Conservation (phyloP, 305 asterid species). For the Solanum hybrid region DNA sequence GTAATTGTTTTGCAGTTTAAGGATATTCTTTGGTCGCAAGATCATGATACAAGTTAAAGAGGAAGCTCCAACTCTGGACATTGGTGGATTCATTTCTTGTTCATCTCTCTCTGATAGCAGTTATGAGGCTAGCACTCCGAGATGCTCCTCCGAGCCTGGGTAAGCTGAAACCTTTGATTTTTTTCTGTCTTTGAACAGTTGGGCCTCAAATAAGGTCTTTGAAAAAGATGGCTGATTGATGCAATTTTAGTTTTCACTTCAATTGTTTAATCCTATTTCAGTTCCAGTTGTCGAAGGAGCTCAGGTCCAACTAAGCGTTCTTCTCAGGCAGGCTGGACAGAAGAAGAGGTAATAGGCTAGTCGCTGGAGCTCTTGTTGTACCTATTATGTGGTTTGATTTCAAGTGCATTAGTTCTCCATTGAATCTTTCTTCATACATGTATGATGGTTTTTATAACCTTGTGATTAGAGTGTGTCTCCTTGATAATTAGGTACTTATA, state of each 20-base stretch:
- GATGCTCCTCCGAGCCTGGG: conserved; percentile 1
- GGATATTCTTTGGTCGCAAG: neutral
- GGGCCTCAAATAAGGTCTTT: neutral
- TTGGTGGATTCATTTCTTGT: conserved; percentile 23
- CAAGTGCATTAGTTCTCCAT: neutral
- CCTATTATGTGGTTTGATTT: neutral
- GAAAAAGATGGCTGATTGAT: neutral
- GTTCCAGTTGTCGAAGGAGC: conserved; percentile 29
- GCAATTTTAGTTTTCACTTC: neutral
- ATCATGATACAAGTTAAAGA: conserved; percentile 33
- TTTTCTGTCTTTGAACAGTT: neutral
- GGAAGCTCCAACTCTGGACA: conserved; percentile 28
- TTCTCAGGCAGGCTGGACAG: conserved; percentile 90
- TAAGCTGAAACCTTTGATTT: neutral
- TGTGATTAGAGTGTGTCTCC: neutral
- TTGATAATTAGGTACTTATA: neutral
- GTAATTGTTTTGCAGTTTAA: neutral
- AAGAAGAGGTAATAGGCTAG: conserved; percentile 53
- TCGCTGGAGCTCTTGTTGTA: neutral
- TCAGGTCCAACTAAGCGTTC: conserved; percentile 49
- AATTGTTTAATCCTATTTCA: neutral
- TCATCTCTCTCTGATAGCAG: conserved; percentile 9
- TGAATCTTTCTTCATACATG: neutral
- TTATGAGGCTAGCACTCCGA: neutral
- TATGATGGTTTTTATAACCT: neutral